phyloP scores from a whole-genome alignment of 805 yeast genomes.

The Wickerhamomyces tratensis region DNA sequence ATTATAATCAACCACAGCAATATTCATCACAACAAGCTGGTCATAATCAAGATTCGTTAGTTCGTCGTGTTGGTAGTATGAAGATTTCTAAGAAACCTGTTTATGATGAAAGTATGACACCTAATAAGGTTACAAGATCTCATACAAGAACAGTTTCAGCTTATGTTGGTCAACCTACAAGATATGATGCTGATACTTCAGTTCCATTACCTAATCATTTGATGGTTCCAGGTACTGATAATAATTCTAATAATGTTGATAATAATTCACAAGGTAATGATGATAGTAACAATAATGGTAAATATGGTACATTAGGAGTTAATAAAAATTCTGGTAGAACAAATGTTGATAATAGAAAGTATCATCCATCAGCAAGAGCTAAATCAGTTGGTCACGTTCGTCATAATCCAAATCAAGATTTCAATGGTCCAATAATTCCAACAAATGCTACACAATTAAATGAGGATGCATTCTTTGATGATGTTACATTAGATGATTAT shows the following conservation, averaged over 20 bases:
- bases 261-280: not conserved
- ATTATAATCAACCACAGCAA: not conserved
- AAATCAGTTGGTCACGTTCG: conserved; percentile 79
- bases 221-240: not conserved
- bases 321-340: conserved; percentile 1
- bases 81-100: conserved; percentile 9
- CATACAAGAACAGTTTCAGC: conserved; percentile 21
- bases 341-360: conserved; percentile 16
- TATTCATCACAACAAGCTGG: not conserved
- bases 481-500: conserved; percentile 51
- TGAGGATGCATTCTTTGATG: conserved; percentile 40
- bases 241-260: not conserved
- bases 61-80: conserved; percentile 18
- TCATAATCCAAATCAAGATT: conserved; percentile 35
- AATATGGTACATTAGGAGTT: conserved; percentile 7
- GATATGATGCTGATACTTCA: not conserved
- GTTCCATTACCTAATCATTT: not conserved
- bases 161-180: conserved; percentile 6
- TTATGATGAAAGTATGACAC: conserved; percentile 1
- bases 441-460: conserved; percentile 23
- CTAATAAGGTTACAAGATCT: conserved; percentile 2
- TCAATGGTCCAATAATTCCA: conserved; percentile 22
- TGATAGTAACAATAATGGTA: not conserved
- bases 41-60: conserved; percentile 6
- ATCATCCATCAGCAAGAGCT: conserved; percentile 81